These are phyloP conservation scores for Aspergillus ochraceus DNA, from an alignment of 2,329 filamentous ascomycete species.

Conservation along the genomic window DNA sequence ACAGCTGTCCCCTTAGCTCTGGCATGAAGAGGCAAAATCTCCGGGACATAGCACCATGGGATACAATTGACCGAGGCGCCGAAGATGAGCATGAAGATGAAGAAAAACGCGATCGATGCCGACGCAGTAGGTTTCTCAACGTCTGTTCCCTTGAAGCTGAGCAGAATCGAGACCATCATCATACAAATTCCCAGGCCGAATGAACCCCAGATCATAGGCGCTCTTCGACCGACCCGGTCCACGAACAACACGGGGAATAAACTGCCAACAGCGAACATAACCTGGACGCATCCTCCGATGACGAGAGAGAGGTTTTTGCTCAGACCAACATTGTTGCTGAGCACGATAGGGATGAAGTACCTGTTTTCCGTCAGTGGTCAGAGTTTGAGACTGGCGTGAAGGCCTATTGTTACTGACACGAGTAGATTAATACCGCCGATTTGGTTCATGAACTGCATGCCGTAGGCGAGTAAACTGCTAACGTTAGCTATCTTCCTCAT, in stretches of 20 bases:
- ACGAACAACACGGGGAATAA: constrained; percentile 48
- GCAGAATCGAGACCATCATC: constrained; percentile 36
- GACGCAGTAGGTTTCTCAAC: constrained; percentile 38
- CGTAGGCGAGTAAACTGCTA: constrained; percentile 44
- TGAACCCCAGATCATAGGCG: constrained; percentile 37
- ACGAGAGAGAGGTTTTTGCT: constrained; percentile 24
- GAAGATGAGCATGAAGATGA: constrained; percentile 45
- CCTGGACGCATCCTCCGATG: constrained; percentile 27
- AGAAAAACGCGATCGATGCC: constrained; percentile 52
- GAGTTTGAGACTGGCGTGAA: no score
- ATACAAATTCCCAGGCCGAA: constrained; percentile 38
- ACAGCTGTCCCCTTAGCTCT: constrained; percentile 50
- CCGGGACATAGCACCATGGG: constrained; percentile 52
- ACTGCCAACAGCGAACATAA: constrained; percentile 36
- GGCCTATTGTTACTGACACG: constrained; percentile 25
- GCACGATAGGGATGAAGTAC: constrained; percentile 22
- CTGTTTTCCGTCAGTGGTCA: background rate
- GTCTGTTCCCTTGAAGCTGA: constrained; percentile 45
- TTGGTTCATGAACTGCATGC: constrained; percentile 54
- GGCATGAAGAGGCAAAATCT: constrained; percentile 53
- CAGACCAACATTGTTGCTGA: constrained; percentile 25
- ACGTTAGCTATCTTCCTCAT: background rate
- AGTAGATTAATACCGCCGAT: constrained; percentile 50
- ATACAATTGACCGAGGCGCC: constrained; percentile 49
- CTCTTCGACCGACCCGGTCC: constrained; percentile 40